Percentiles rank a stretch among this genome's conserved stretches.
phyloP scores from a whole-genome alignment of 768 basidiomycete species.

The Kwoniella sp. region DNA sequence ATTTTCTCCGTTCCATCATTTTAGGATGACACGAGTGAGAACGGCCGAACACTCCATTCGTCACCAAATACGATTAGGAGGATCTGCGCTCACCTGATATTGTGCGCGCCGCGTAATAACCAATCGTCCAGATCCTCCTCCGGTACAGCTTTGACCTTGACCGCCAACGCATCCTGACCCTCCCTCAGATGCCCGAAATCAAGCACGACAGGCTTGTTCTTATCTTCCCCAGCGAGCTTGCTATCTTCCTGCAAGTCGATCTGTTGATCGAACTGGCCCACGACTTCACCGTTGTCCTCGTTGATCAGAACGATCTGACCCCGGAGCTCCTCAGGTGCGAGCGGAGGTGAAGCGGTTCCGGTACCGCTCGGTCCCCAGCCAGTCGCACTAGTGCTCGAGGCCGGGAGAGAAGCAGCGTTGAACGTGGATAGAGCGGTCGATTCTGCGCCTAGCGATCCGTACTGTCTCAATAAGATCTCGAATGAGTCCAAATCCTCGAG shows the following conservation, averaged over 20 bases:
- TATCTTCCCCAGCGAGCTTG: conserved; percentile 57
- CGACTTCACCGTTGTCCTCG: conserved; percentile 70
- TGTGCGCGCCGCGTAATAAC: conserved; percentile 65
- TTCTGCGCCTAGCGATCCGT: conserved; percentile 57
- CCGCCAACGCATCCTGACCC: conserved; percentile 56
- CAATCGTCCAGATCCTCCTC: conserved; percentile 69
- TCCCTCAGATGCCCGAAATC: conserved; percentile 65
- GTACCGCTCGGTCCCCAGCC: neutral
- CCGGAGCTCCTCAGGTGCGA: conserved; percentile 46
- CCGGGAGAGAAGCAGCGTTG: conserved; percentile 14
- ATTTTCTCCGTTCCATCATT: no score
- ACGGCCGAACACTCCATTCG: no score
- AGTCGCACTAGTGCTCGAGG: conserved; percentile 5
- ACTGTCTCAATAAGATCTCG: conserved; percentile 69
- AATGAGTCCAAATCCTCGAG: conserved; percentile 63
- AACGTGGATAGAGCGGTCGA: conserved; percentile 32
- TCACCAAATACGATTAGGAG: neutral
- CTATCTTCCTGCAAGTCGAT: conserved; percentile 67
- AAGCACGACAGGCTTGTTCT: conserved; percentile 65
- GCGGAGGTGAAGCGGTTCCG: conserved; percentile 5
- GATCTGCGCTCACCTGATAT: conserved; percentile 67
- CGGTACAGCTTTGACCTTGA: conserved; percentile 67
- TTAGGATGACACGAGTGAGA: neutral
- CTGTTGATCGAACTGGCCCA: conserved; percentile 68
- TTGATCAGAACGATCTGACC: conserved; percentile 73